Percentiles rank a stretch among this genome's conserved stretches.
Evolutionary conservation across 2,329 filamentous ascomycete genomes (phyloP).

Genomic region (Sarocladium strictum): DNA sequence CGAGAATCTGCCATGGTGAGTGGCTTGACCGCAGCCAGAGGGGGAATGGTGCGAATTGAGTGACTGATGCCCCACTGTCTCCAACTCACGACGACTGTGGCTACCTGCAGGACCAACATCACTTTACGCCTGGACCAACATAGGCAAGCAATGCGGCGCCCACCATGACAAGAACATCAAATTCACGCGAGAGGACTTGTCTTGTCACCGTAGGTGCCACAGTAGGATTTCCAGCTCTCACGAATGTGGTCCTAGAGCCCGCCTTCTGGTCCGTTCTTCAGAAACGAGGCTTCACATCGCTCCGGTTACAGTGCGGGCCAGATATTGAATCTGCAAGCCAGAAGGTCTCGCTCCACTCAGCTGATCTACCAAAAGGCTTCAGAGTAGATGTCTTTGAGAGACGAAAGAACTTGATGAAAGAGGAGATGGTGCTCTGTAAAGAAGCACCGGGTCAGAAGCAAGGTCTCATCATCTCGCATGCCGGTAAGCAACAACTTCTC

Average conservation of each 20-base stretch:
- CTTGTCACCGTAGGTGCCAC: slow-evolving; percentile 93
- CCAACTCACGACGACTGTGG: background rate
- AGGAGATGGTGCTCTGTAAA: slow-evolving; percentile 50
- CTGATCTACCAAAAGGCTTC: slow-evolving; percentile 20
- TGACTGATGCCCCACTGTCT: background rate
- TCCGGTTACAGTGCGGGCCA: slow-evolving; percentile 77
- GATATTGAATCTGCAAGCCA: slow-evolving; percentile 40
- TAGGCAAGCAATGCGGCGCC: background rate
- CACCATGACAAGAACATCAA: slow-evolving; percentile 10
- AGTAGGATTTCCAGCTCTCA: slow-evolving; percentile 69
- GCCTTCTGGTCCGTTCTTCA: slow-evolving; percentile 58
- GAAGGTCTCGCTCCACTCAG: slow-evolving; percentile 14
- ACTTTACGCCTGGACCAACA: background rate
- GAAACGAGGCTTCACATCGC: slow-evolving; percentile 57
- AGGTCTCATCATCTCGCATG: slow-evolving; percentile 83
- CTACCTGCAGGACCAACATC: background rate
- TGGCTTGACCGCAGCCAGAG: background rate
- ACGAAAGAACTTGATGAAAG: slow-evolving; percentile 27
- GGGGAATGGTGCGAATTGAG: background rate
- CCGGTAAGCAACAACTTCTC: slow-evolving; percentile 55
- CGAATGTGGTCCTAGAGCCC: slow-evolving; percentile 57
- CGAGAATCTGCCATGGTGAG: background rate
- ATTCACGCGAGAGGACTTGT: slow-evolving; percentile 38
- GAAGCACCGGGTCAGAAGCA: slow-evolving; percentile 39
- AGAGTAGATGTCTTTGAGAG: slow-evolving; percentile 25